A percentile compares a stretch with the other conserved stretches of the same genome.
Evolutionary conservation across 208 protist genomes (phyloP).

Genomic region (Trypanosoma conorhini): DNA sequence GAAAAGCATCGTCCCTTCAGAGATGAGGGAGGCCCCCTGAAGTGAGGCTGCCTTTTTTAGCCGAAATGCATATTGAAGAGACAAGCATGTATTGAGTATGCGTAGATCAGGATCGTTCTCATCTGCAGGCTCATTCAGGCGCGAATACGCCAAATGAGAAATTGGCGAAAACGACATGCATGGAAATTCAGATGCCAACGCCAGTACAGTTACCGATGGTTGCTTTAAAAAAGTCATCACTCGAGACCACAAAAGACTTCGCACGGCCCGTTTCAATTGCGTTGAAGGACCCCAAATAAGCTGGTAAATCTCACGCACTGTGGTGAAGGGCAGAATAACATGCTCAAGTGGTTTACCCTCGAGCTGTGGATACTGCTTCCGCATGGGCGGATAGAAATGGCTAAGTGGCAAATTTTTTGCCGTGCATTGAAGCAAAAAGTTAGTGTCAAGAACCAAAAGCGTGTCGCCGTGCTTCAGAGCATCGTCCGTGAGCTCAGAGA

Average conservation of each 20-base stretch:
- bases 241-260: slow-evolving; percentile 73
- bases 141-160: slow-evolving; percentile 63
- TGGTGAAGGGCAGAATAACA: slow-evolving; percentile 83
- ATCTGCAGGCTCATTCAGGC: slow-evolving; percentile 30
- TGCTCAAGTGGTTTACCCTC: slow-evolving; percentile 25
- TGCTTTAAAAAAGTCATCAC: slow-evolving; percentile 48
- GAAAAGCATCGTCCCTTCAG: slow-evolving; percentile 77
- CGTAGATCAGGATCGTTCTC: slow-evolving; percentile 71
- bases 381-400: slow-evolving; percentile 67
- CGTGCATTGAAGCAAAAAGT: slow-evolving; percentile 81
- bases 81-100: slow-evolving; percentile 75
- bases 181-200: slow-evolving; percentile 63
- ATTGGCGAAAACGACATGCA: slow-evolving; percentile 51
- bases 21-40: slow-evolving; percentile 31
- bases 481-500: slow-evolving; percentile 38
- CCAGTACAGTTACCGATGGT: slow-evolving; percentile 51
- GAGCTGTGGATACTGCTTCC: slow-evolving; percentile 51
- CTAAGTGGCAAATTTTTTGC: slow-evolving; percentile 68
- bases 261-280: slow-evolving; percentile 39
- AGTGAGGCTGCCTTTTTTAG: slow-evolving; percentile 23
- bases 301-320: slow-evolving; percentile 56
- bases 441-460: slow-evolving; percentile 79
- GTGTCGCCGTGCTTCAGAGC: slow-evolving; percentile 36
- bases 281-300: slow-evolving; percentile 57
- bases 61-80: slow-evolving; percentile 70